Percentiles rank a stretch among this genome's conserved stretches.
Evolutionary conservation across 2,329 filamentous ascomycete species (phyloP).

Genomic region (Cordyceps javanica): DNA sequence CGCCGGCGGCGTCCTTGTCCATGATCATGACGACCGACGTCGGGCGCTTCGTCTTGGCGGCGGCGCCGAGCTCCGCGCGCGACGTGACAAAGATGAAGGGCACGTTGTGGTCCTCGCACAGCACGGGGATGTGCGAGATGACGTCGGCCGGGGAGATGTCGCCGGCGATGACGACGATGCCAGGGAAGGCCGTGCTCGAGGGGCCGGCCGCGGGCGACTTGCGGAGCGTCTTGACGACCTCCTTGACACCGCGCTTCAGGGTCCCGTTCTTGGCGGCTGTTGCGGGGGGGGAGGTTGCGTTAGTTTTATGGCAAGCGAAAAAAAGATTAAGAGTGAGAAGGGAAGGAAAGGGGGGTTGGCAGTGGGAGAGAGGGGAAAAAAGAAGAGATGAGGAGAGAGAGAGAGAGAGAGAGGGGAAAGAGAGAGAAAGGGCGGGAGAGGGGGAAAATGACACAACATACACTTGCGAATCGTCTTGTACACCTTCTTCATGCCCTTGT

Average conservation of each 20-base stretch:
- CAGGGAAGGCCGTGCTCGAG: conserved; percentile 56
- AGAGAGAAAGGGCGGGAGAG: background rate
- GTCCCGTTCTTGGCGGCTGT: conserved; percentile 90
- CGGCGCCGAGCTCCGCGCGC: conserved; percentile 87
- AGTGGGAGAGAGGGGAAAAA: background rate
- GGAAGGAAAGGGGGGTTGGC: background rate
- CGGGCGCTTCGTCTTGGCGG: conserved; percentile 90
- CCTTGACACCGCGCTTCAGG: conserved; percentile 96
- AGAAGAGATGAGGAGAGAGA: background rate
- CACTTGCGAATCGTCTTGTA: conserved; percentile 52
- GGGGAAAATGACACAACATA: conserved; percentile 32
- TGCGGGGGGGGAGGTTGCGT: too few relatives aligned
- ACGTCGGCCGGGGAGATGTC: conserved; percentile 99
- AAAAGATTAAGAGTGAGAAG: background rate
- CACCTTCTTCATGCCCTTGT: conserved; percentile 64
- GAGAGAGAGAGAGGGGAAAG: background rate
- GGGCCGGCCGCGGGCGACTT: conserved; percentile 71
- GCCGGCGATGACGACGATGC: conserved; percentile 85
- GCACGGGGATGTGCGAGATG: conserved; percentile 93
- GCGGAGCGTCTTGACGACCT: conserved; percentile 96
- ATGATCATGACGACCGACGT: conserved; percentile 92
- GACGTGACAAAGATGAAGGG: conserved; percentile 94
- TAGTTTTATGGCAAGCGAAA: background rate
- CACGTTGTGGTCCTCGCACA: conserved; percentile 96
- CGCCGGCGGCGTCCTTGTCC: conserved; percentile 44